Percentiles rank a stretch among this genome's conserved stretches.
These are phyloP conservation scores for Phaeotremella skinneri DNA, from an alignment of 768 basidiomycete species.

Conservation along the genomic window DNA sequence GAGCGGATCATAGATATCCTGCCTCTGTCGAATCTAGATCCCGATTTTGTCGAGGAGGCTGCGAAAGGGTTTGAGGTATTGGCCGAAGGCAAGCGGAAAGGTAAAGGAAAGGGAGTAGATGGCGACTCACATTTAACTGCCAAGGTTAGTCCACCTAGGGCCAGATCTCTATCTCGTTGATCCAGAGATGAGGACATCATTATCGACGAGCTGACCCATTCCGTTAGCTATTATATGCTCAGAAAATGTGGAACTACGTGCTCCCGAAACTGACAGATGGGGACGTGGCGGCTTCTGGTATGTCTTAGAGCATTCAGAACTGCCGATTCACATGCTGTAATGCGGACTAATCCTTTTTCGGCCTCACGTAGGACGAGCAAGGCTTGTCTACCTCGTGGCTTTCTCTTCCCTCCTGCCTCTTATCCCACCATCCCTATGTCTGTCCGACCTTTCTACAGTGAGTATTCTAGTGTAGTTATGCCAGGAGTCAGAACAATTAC, in stretches of 20 bases:
- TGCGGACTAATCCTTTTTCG: not conserved
- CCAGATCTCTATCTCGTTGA: too few species aligned
- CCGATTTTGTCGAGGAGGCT: slow-evolving; percentile 65
- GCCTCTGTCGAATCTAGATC: slow-evolving; percentile 56
- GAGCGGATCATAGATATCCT: slow-evolving; percentile 70
- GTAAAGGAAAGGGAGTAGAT: slow-evolving; percentile 64
- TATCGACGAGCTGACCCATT: not conserved
- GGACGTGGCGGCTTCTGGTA: slow-evolving; percentile 61
- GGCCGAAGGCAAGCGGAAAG: slow-evolving; percentile 58
- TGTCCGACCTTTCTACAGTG: slow-evolving; percentile 63
- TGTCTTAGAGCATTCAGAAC: slow-evolving; percentile 33
- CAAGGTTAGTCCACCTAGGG: slow-evolving; percentile 70
- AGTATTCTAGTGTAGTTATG: too few species aligned
- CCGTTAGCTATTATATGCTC: slow-evolving; percentile 53
- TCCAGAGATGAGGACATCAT: too few species aligned
- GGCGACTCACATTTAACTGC: slow-evolving; percentile 72
- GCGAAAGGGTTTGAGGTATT: slow-evolving; percentile 73
- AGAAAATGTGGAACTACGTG: slow-evolving; percentile 63
- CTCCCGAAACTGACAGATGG: slow-evolving; percentile 73
- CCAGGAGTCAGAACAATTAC: not conserved
- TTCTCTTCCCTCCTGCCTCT: slow-evolving; percentile 76
- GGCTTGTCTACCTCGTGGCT: slow-evolving; percentile 76
- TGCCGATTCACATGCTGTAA: not conserved
- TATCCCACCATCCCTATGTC: slow-evolving; percentile 72
- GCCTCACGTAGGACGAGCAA: slow-evolving; percentile 19